These are phyloP conservation scores for Spathaspora girioi DNA, from an alignment of 805 yeast species.

Conservation along the genomic window DNA sequence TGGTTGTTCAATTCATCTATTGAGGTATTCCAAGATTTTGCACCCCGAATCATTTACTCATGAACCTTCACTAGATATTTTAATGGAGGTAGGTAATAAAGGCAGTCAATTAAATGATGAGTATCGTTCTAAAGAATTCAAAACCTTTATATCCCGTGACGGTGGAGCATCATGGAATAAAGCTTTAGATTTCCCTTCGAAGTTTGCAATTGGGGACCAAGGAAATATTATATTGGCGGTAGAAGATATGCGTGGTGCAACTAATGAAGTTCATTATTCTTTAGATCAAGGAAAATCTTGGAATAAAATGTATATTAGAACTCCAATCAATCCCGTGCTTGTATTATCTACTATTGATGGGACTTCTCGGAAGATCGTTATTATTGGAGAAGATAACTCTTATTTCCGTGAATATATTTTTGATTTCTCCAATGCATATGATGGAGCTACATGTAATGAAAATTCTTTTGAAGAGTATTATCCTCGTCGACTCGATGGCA, in stretches of 20 bases:
- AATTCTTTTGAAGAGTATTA: conserved; percentile 65
- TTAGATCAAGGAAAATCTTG: conserved; percentile 73
- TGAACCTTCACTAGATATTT: conserved; percentile 53
- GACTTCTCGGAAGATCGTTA: conserved; percentile 56
- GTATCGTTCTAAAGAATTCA: conserved; percentile 9
- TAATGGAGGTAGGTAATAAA: conserved; percentile 28
- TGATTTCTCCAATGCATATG: conserved; percentile 58
- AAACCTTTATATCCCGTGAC: conserved; percentile 66
- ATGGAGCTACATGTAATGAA: conserved; percentile 37
- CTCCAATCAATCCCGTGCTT: conserved; percentile 34
- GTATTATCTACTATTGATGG: conserved; percentile 67
- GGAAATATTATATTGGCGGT: conserved; percentile 69
- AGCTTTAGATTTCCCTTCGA: conserved; percentile 49
- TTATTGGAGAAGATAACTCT: conserved; percentile 47
- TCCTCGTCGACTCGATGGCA: conserved; percentile 38
- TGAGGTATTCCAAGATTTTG: conserved; percentile 13
- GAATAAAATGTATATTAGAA: conserved; percentile 47
- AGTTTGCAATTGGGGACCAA: conserved; percentile 67
- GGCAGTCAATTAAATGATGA: conserved; percentile 27
- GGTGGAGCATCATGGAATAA: conserved; percentile 73
- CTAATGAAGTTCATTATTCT: conserved; percentile 45
- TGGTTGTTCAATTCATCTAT: conserved; percentile 47
- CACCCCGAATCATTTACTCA: conserved; percentile 36
- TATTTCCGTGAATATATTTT: no score
- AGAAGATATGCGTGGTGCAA: neutral